Evolutionary conservation across 2,329 filamentous ascomycete genomes (phyloP), one percentile per base, ranked within the genome.

Genomic region (Herpotrichia juniperi): DNA sequence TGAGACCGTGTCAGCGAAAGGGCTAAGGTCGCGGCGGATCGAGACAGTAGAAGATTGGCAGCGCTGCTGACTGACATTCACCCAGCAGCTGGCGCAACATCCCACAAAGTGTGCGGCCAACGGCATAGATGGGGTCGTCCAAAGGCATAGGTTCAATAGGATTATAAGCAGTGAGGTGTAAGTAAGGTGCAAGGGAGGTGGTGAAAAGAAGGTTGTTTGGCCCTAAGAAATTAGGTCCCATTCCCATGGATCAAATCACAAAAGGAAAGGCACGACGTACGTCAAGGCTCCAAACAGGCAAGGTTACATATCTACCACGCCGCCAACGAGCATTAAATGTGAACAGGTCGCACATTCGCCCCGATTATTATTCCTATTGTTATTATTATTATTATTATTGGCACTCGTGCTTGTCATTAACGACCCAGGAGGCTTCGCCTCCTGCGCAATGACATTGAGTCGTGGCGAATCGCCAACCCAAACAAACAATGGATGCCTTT

Each of bases 361-460:
- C 31, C 26, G 8, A 39, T 42, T 10, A 17, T n/a, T n/a, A n/a
- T n/a, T n/a, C n/a, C n/a, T n/a, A n/a, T n/a, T n/a, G n/a, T n/a
- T n/a, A n/a, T n/a, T n/a, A n/a, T n/a, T n/a, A n/a, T n/a, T n/a
- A n/a, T n/a, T 21, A 44, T 62, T 53, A 62, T 66, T 64, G 60
- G 64, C 54, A 58, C 31, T 45, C 46, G 26, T 45, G 43, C 46
- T 46, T 22, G 55, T 43, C 56, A 50, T 69, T 69, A 68, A 65
- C 63, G 63, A 61, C 10, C n/a, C 35, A 69, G 70, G 70, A 68
- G 68, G 54, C 68, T 69, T 71, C 46, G 61, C 50, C 56, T 54
- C 60, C 60, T 60, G 58, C 50, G 59, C 59, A 59, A 51, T 61
- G 56, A 63, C 55, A 54, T 66, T 58, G 61, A 63, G 44, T 35